Base-by-base conservation (phyloP, 140 eudicot species). In the Erigeron philadelphicus region DNA sequence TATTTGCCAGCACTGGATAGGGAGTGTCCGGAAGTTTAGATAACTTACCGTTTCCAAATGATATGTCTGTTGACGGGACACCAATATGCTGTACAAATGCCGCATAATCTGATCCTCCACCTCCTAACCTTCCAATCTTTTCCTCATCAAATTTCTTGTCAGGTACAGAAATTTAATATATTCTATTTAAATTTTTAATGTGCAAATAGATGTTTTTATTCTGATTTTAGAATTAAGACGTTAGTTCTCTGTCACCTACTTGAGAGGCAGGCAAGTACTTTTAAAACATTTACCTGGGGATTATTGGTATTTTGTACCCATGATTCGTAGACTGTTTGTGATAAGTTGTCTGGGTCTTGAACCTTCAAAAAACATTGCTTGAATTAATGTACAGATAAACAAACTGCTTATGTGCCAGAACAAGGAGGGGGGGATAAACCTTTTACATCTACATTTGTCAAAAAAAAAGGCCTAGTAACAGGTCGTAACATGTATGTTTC, bases 41-140 rank as follows among this genome's bases (percentile, higher is more conserved):
- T 31, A 68, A 74, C 55, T 75, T 76, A 87, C 95, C 87, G 42
- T 61, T 74, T 67, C 93, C 95, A 61, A 87, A 83, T 11, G 88
- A 72, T 23, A 90, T 78, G 57, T 87, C 97, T 12, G 84, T 80
- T 48, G 95, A 40, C 67, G 97, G 97, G 78, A 87, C 78, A 53
- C 93, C 97, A 18, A 90, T 80, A 72, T 90, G 95, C 44, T 90
- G 95, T 67, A 90, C 95, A 68, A 90, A 90, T 38, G 97, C 86
- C 49, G 88, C 76, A 72, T 82, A 90, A 76, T 90, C 97, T 72
- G 97, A 90, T 62, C 97, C 93, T 59, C 81, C 92, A 57, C 93
- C 90, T 79, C 95, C 95, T 77, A 87, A 75, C 66, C 68, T 80
- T 76, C 79, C 95, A 63, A 90, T 71, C 97, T 87, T 69, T 52